Conservation (phyloP, 306 rosid genomes). For the Vicia villosa region DNA sequence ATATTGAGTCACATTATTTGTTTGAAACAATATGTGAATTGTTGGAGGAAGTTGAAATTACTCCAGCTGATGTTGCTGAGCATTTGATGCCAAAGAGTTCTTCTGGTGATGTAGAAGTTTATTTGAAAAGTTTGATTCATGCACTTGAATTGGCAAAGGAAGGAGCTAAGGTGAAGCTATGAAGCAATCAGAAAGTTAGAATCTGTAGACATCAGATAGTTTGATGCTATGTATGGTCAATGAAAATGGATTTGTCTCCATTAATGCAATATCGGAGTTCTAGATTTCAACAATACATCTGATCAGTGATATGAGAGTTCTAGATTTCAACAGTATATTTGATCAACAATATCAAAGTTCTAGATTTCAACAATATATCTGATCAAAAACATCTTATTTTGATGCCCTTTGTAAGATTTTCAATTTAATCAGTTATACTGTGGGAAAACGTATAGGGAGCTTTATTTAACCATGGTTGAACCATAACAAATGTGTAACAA, state of each 20-base stretch:
- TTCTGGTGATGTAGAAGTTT: slow-evolving; percentile 34
- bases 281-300: neutral
- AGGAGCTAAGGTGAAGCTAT: slow-evolving; percentile 35
- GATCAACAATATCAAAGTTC: no score
- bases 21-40: slow-evolving; percentile 40
- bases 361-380: no score
- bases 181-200: slow-evolving; percentile 6
- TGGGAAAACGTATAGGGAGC: no score
- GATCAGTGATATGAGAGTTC: no score
- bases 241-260: neutral
- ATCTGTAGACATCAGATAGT: slow-evolving; percentile 11
- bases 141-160: slow-evolving; percentile 54
- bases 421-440: no score
- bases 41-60: slow-evolving; percentile 46
- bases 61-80: slow-evolving; percentile 94
- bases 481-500: no score
- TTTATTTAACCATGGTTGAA: no score
- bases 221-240: neutral
- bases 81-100: slow-evolving; percentile 72
- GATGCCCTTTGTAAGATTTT: no score
- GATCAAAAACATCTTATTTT: no score
- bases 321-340: no score
- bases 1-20: slow-evolving; percentile 50
- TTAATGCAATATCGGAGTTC: neutral
- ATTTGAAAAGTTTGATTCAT: slow-evolving; percentile 49